Conservation (phyloP, 2,329 filamentous ascomycete genomes). For the Kalmusia sp. region DNA sequence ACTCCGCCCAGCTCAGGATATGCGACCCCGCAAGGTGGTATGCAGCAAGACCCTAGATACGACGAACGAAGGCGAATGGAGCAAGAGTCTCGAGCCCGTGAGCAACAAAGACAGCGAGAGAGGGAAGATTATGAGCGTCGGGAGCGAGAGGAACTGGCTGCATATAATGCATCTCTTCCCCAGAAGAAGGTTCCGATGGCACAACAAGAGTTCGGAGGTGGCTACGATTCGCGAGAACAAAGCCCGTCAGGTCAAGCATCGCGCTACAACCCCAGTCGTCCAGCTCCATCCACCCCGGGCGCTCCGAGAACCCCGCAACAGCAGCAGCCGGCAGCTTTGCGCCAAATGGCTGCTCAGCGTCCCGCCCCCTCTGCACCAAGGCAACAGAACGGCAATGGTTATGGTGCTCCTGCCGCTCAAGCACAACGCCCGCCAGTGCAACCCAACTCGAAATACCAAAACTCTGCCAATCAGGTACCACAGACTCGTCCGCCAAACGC, state of each 20-base stretch:
- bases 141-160: constrained; percentile 75
- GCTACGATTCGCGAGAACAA: constrained; percentile 55
- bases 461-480: constrained; percentile 48
- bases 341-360: constrained; percentile 72
- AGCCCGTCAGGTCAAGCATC: constrained; percentile 59
- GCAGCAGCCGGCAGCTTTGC: constrained; percentile 59
- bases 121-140: constrained; percentile 53
- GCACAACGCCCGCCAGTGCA: constrained; percentile 51
- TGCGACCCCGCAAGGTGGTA: constrained; percentile 38
- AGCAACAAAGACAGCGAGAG: constrained; percentile 50
- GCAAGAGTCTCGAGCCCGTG: constrained; percentile 52
- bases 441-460: constrained; percentile 49
- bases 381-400: constrained; percentile 44
- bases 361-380: constrained; percentile 78
- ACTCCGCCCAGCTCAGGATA: constrained; percentile 40
- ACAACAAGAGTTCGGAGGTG: constrained; percentile 85
- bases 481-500: constrained; percentile 54
- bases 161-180: constrained; percentile 88
- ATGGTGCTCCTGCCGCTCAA: constrained; percentile 32
- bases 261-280: constrained; percentile 85
- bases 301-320: constrained; percentile 55
- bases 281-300: constrained; percentile 79
- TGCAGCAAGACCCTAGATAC: constrained; percentile 42
- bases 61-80: constrained; percentile 40
- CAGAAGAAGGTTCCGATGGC: constrained; percentile 81